Evolutionary conservation across 805 yeast species (phyloP), one percentile per base, ranked within the genome.

Genomic region (Saturnispora sekii): DNA sequence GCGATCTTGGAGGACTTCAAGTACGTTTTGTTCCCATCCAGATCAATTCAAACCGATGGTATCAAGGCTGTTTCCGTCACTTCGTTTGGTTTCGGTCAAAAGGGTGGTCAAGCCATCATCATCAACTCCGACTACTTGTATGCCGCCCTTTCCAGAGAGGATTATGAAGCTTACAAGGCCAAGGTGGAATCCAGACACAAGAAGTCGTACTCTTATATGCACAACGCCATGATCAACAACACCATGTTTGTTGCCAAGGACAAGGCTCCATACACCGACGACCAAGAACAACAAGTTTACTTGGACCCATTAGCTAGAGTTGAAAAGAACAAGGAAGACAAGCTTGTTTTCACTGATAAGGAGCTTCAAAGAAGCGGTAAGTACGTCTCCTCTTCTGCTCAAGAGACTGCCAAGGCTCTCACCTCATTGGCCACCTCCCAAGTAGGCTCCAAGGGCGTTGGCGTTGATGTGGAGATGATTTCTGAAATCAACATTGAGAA

Each of bases 21-120:
- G 58, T 80, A 84, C 65, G 86, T 93, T 53, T 78, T 93, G 65
- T 93, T 81, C 79, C 97, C 97, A 64, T 86, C 96, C 26, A 83
- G 93, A 65, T 71, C 94, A 26, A 77, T 93, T 61, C 85, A 84
- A 70, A 93, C 98, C 39, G 95, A 89, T 64, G 97, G 98, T 65
- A 76, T 93, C 63, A 93, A 90, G 74, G 99, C 99, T 49, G 95
- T 85, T 46, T 85, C 97, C 34, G 79, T 93, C 41, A 93, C 97
- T 5, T 93, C 99, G 2, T 93, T 93, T 65, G 99, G 99, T 66
- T 93, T 93, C 65, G 99, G 99, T 64, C 99, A 93, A 73, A 93
- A 93, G 76, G 99, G 99, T 71, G 98, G 88, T 46, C 95, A 88
- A 67, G 96, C 96, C 40, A 68, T 93, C 63, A 84, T 80, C 46